Percentiles rank a stretch among this genome's conserved stretches.
phyloP scores from a whole-genome alignment of 257 asterid genomes.

The Jasminum sambac region DNA sequence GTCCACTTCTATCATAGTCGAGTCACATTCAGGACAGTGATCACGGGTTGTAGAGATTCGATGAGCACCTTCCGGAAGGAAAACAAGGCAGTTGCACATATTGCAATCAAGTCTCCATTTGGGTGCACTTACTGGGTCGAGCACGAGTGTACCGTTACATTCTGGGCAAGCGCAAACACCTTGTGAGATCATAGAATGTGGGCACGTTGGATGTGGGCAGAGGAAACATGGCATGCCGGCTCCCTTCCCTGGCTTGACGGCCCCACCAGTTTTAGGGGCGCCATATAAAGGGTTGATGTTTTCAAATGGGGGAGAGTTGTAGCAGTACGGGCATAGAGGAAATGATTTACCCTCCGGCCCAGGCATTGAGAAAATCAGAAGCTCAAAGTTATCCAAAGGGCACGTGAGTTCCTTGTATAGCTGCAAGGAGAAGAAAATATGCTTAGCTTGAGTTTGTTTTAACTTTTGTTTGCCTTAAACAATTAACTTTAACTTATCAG shows the following conservation, averaged over 20 bases:
- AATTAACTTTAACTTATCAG: too few relatives aligned
- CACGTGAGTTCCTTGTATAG: conserved; percentile 88
- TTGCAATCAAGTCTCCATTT: conserved; percentile 88
- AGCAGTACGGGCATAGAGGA: conserved; percentile 87
- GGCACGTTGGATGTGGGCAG: conserved; percentile 91
- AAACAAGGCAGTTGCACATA: conserved; percentile 83
- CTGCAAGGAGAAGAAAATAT: conserved; percentile 42
- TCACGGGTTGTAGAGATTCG: conserved; percentile 69
- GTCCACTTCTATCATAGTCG: conserved; percentile 82
- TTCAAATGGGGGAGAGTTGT: conserved; percentile 86
- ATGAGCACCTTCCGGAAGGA: conserved; percentile 90
- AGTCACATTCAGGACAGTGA: conserved; percentile 76
- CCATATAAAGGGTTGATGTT: conserved; percentile 65
- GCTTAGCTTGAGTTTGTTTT: background rate
- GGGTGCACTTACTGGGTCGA: conserved; percentile 86
- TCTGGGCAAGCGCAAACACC: conserved; percentile 97
- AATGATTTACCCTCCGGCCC: conserved; percentile 90
- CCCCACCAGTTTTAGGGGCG: conserved; percentile 47
- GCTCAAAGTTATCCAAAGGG: conserved; percentile 94
- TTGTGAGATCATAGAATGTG: conserved; percentile 75
- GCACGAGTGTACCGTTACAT: conserved; percentile 84
- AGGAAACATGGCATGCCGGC: conserved; percentile 95
- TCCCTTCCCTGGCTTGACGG: conserved; percentile 65
- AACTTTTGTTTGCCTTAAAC: too few relatives aligned
- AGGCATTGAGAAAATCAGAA: conserved; percentile 64